These are phyloP conservation scores for Ettlia oleoabundans DNA, from an alignment of 139 green algal species.

Conservation along the genomic window DNA sequence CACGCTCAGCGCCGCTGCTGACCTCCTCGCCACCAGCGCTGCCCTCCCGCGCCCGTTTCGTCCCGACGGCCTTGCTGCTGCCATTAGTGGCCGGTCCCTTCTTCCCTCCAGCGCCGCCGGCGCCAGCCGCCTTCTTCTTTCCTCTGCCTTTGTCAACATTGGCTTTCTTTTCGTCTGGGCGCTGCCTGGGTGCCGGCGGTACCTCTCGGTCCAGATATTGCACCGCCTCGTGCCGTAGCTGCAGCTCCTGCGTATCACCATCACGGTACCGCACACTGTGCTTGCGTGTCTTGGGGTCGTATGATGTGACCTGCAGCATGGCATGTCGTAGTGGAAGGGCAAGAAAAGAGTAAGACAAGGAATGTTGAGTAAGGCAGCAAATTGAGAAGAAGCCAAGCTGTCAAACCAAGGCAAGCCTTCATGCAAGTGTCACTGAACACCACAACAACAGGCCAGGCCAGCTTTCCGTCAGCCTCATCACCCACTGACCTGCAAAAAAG, in stretches of 20 bases:
- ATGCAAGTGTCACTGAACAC: not conserved
- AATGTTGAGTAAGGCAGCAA: not conserved
- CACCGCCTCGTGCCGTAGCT: conserved; percentile 67
- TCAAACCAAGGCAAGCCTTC: not conserved
- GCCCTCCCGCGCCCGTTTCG: conserved; percentile 21
- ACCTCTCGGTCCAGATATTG: conserved; percentile 17
- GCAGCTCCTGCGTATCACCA: conserved; percentile 58
- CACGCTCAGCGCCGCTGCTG: not conserved
- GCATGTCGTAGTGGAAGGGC: too few species aligned
- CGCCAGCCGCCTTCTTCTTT: not conserved
- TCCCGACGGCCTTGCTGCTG: not conserved
- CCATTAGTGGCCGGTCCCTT: not conserved
- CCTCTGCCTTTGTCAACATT: too few species aligned
- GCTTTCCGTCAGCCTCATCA: not conserved
- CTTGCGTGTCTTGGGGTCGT: conserved; percentile 43
- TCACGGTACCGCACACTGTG: conserved; percentile 70
- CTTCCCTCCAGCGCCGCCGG: not conserved
- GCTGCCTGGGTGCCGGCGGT: not conserved
- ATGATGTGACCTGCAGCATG: conserved; percentile 37
- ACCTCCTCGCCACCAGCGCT: not conserved
- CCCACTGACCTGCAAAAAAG: too few species aligned
- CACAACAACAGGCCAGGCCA: not conserved
- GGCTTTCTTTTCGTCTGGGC: not conserved
- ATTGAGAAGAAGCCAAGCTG: too few species aligned
- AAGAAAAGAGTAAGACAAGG: not conserved